A percentile compares a stretch with the other conserved stretches of the same genome.
Conservation (phyloP, 495 filamentous ascomycete species). For the Lindgomyces ingoldianus region DNA sequence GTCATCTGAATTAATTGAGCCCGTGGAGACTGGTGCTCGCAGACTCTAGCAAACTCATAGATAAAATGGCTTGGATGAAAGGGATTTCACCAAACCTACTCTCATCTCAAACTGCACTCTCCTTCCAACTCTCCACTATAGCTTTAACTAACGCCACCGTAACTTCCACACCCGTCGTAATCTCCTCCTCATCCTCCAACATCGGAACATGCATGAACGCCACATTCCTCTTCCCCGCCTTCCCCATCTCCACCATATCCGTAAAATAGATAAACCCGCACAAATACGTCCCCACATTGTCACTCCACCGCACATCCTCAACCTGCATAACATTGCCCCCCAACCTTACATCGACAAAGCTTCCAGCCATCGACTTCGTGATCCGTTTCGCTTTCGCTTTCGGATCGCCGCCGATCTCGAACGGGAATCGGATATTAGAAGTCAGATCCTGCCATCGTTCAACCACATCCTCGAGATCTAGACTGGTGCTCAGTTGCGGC, state of each 20-base stretch:
- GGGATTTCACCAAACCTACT: too few species aligned
- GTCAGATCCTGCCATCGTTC: slow-evolving; percentile 12
- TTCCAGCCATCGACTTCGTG: background rate
- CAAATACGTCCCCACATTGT: slow-evolving; percentile 41
- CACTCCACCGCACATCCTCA: slow-evolving; percentile 32
- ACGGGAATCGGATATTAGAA: background rate
- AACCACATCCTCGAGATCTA: slow-evolving; percentile 35
- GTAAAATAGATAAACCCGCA: slow-evolving; percentile 43
- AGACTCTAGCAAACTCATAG: too few species aligned
- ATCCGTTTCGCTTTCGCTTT: background rate
- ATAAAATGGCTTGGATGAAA: too few species aligned
- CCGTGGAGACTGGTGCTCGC: too few species aligned
- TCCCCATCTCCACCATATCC: slow-evolving; percentile 26
- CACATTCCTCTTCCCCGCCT: slow-evolving; percentile 15
- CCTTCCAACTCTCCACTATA: slow-evolving; percentile 18
- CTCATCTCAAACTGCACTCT: background rate
- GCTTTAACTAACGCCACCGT: slow-evolving; percentile 6
- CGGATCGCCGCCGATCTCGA: background rate
- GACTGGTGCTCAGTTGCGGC: slow-evolving; percentile 17
- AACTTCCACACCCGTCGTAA: slow-evolving; percentile 11
- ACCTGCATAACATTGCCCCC: background rate
- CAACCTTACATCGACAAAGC: background rate
- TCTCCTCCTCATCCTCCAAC: slow-evolving; percentile 15
- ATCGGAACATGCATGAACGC: slow-evolving; percentile 28
- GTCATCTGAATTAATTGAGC: too few species aligned